These are phyloP conservation scores for Cylindrotheca fusiformis DNA, from an alignment of 108 stramenopile genomes.

Conservation along the genomic window DNA sequence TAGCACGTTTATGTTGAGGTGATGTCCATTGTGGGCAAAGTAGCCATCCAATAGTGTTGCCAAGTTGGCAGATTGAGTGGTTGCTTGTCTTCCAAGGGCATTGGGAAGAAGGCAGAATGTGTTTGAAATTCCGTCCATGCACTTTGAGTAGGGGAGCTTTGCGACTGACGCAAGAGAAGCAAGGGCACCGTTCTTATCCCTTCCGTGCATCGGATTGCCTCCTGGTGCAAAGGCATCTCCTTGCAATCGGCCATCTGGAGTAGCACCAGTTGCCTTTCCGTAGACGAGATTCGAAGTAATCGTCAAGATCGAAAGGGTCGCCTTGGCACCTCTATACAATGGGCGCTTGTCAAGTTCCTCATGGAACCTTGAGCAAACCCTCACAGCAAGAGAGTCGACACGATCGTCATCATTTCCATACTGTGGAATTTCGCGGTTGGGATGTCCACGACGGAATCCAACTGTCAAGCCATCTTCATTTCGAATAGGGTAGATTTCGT, in stretches of 20 bases:
- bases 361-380: slow-evolving; percentile 37
- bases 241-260: slow-evolving; percentile 51
- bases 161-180: slow-evolving; percentile 63
- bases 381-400: slow-evolving; percentile 50
- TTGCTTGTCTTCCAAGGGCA: slow-evolving; percentile 41
- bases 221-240: slow-evolving; percentile 67
- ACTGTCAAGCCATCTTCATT: slow-evolving; percentile 53
- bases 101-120: slow-evolving; percentile 64
- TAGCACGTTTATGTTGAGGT: slow-evolving; percentile 64
- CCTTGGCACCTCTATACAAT: slow-evolving; percentile 54
- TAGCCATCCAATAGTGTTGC: slow-evolving; percentile 63
- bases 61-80: slow-evolving; percentile 36
- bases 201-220: slow-evolving; percentile 39
- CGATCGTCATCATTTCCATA: slow-evolving; percentile 61
- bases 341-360: slow-evolving; percentile 56
- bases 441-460: slow-evolving; percentile 49
- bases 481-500: slow-evolving; percentile 55
- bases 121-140: slow-evolving; percentile 70
- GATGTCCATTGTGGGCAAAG: slow-evolving; percentile 50
- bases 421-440: slow-evolving; percentile 42
- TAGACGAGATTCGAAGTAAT: slow-evolving; percentile 71
- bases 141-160: slow-evolving; percentile 60
- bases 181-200: slow-evolving; percentile 62
- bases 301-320: slow-evolving; percentile 59
- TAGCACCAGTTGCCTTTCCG: slow-evolving; percentile 57